These are phyloP conservation scores for Bocquillonia castaneifolia DNA, from an alignment of 441 rosid species.

Conservation along the genomic window DNA sequence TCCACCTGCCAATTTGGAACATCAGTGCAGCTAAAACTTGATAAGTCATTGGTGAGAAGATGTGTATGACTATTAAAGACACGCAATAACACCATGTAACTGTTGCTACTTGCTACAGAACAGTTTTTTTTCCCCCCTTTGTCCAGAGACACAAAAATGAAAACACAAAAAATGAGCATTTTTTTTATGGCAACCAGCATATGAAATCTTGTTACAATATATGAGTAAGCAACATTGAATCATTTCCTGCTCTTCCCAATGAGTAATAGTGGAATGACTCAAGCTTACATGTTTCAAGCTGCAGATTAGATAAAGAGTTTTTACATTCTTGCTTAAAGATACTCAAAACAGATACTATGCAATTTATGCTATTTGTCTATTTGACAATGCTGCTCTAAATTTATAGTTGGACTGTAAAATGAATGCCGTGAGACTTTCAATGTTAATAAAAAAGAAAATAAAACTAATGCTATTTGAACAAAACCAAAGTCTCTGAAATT, in stretches of 20 bases:
- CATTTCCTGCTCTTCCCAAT: neutral
- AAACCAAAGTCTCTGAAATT: no score
- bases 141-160: neutral
- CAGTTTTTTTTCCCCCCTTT: neutral
- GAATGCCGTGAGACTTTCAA: no score
- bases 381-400: no score
- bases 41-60: neutral
- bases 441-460: no score
- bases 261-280: neutral
- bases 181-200: no score
- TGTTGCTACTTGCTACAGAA: neutral
- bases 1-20: conserved; percentile 58
- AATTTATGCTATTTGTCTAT: conserved; percentile 1
- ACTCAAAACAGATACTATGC: neutral
- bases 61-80: neutral
- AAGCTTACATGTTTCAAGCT: neutral
- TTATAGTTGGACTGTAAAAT: no score
- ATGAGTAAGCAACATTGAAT: neutral
- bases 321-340: neutral
- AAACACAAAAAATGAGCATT: no score
- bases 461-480: no score
- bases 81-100: neutral
- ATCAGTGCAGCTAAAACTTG: conserved; percentile 9
- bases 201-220: no score
- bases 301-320: neutral